Conservation (phyloP, 441 rosid species). For the Populus hybrid region DNA sequence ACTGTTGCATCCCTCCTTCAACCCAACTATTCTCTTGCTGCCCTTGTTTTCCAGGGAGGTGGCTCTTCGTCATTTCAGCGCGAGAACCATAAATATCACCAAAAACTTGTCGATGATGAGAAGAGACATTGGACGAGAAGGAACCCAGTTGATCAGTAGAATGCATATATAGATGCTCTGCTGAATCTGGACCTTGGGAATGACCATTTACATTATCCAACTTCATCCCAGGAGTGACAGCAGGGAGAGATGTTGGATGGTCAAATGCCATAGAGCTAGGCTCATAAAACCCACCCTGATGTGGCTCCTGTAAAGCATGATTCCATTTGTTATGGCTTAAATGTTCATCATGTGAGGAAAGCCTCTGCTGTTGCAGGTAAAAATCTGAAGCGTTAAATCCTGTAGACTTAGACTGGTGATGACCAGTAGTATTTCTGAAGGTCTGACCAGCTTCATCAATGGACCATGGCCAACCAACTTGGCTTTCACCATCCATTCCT, state of each 20-base stretch:
- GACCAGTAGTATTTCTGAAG: constrained; percentile 28
- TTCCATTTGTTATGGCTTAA: constrained; percentile 26
- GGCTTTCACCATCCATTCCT: constrained; percentile 37
- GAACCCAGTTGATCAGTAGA: neutral
- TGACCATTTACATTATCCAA: constrained; percentile 30
- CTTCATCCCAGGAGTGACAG: constrained; percentile 32
- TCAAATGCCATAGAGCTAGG: constrained; percentile 19
- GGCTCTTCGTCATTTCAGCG: constrained; percentile 14
- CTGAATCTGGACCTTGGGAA: neutral
- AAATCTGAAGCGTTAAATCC: constrained; percentile 34
- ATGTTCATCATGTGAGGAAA: constrained; percentile 28
- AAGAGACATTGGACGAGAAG: neutral
- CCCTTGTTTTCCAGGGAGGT: constrained; percentile 26
- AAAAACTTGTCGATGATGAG: neutral
- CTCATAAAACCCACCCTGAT: constrained; percentile 29
- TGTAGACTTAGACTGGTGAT: constrained; percentile 29
- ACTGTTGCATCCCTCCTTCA: constrained; percentile 24
- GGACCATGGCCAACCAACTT: constrained; percentile 23
- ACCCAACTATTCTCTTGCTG: constrained; percentile 34
- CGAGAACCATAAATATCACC: constrained; percentile 3
- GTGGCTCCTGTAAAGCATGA: constrained; percentile 35
- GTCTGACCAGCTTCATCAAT: constrained; percentile 36
- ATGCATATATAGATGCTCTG: constrained; percentile 17
- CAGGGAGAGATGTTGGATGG: constrained; percentile 19
- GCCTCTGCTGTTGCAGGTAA: constrained; percentile 35